Percentiles rank a stretch among this genome's conserved stretches.
Conservation (phyloP, 495 filamentous ascomycete species). For the Rhizodiscina lignyota region DNA sequence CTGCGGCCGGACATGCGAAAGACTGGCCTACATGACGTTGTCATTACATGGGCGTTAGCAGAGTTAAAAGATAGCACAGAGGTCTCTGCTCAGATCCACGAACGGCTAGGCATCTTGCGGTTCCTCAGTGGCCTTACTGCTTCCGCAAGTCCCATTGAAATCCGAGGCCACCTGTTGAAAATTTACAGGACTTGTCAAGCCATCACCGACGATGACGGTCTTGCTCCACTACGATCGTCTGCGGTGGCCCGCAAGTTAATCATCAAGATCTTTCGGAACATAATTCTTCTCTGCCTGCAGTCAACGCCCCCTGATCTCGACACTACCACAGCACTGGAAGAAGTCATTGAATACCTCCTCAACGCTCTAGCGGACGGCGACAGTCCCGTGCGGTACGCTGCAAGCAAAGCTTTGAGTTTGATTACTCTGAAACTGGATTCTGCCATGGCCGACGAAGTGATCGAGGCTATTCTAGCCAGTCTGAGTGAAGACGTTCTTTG, state of each 20-base stretch:
- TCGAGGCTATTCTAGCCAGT: slow-evolving; percentile 64
- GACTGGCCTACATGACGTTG: slow-evolving; percentile 44
- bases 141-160: slow-evolving; percentile 33
- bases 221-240: slow-evolving; percentile 39
- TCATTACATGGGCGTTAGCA: slow-evolving; percentile 51
- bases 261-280: slow-evolving; percentile 67
- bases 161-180: slow-evolving; percentile 30
- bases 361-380: slow-evolving; percentile 60
- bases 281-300: slow-evolving; percentile 44
- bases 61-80: slow-evolving; percentile 13
- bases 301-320: slow-evolving; percentile 16
- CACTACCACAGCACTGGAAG: slow-evolving; percentile 34
- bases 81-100: slow-evolving; percentile 35
- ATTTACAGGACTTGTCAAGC: slow-evolving; percentile 37
- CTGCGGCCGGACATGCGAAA: slow-evolving; percentile 76
- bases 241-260: slow-evolving; percentile 61
- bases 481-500: slow-evolving; percentile 65
- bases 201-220: slow-evolving; percentile 24
- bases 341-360: slow-evolving; percentile 56
- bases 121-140: slow-evolving; percentile 59
- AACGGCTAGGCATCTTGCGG: slow-evolving; percentile 53
- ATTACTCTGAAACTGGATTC: slow-evolving; percentile 61
- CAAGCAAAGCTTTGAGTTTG: slow-evolving; percentile 82
- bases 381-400: slow-evolving; percentile 73
- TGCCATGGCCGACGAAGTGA: slow-evolving; percentile 67